Evolutionary conservation across 345 rosid genomes (phyloP).

Genomic region (Erucastrum elatum): DNA sequence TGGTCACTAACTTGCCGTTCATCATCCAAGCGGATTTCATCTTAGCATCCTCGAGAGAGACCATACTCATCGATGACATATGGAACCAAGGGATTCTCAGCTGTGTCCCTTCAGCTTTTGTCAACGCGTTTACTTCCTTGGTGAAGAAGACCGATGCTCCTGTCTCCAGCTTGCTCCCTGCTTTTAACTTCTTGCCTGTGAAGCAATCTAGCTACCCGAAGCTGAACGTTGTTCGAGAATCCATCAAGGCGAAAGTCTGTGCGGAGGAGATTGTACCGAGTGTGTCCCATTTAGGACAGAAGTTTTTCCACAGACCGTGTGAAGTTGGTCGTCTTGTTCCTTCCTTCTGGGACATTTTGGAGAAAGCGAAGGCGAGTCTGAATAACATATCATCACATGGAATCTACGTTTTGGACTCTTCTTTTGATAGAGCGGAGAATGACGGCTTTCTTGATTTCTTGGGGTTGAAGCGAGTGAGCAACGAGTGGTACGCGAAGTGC

Average conservation of each 20-base stretch:
- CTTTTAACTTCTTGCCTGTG: conserved; percentile 67
- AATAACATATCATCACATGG: conserved; percentile 66
- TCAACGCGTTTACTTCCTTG: conserved; percentile 56
- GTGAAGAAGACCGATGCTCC: conserved; percentile 62
- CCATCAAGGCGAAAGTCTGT: conserved; percentile 42
- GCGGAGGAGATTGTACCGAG: conserved; percentile 58
- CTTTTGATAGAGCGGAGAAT: conserved; percentile 47
- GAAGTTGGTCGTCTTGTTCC: conserved; percentile 62
- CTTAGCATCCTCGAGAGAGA: conserved; percentile 71
- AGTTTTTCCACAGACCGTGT: conserved; percentile 59
- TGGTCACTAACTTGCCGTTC: conserved; percentile 70
- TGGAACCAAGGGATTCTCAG: conserved; percentile 83
- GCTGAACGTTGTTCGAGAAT: conserved; percentile 52
- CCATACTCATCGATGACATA: conserved; percentile 53
- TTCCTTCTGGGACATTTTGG: conserved; percentile 58
- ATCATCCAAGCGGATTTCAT: conserved; percentile 74
- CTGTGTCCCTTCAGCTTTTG: conserved; percentile 59
- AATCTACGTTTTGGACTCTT: conserved; percentile 43
- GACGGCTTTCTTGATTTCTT: conserved; percentile 53
- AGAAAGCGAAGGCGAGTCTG: conserved; percentile 56
- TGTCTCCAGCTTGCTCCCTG: conserved; percentile 44
- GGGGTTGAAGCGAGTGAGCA: conserved; percentile 45
- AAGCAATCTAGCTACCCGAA: conserved; percentile 34
- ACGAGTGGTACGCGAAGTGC: conserved; percentile 68
- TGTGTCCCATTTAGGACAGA: conserved; percentile 52